phyloP scores from a whole-genome alignment of 1,139 yeast species.

The Yamadazyma epiphylla region DNA sequence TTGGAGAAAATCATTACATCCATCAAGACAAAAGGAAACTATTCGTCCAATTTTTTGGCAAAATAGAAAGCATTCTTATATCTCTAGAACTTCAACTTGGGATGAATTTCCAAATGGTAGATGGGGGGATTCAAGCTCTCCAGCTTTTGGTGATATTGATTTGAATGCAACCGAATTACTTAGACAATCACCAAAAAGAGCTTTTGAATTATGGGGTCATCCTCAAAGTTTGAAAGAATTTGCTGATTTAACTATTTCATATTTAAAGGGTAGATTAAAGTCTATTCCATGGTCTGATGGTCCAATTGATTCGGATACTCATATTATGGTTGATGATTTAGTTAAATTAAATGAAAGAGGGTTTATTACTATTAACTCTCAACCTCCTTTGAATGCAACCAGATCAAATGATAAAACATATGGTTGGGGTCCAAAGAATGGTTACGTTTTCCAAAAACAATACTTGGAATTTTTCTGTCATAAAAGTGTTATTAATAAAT shows the following conservation, averaged over 20 bases:
- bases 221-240: constrained; percentile 63
- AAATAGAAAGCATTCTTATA: constrained; percentile 85
- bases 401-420: constrained; percentile 65
- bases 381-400: constrained; percentile 86
- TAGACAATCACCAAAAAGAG: constrained; percentile 77
- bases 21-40: constrained; percentile 74
- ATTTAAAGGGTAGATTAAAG: constrained; percentile 64
- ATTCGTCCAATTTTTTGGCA: constrained; percentile 97
- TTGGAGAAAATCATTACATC: constrained; percentile 88
- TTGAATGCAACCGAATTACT: constrained; percentile 72
- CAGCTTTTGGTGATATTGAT: constrained; percentile 87
- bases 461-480: constrained; percentile 83
- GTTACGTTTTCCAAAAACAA: constrained; percentile 90
- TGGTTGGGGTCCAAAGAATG: constrained; percentile 97
- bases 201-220: constrained; percentile 82
- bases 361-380: constrained; percentile 83
- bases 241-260: constrained; percentile 56
- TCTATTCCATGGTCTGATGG: constrained; percentile 97
- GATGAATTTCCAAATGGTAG: constrained; percentile 95
- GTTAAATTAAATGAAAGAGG: constrained; percentile 62
- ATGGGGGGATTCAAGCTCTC: constrained; percentile 93
- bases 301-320: constrained; percentile 75
- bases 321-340: constrained; percentile 56
- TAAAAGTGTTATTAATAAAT: constrained; percentile 41
- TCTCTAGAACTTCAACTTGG: constrained; percentile 89